Base-by-base conservation (phyloP, 306 rosid species). In the Cicer pinnatifidum region DNA sequence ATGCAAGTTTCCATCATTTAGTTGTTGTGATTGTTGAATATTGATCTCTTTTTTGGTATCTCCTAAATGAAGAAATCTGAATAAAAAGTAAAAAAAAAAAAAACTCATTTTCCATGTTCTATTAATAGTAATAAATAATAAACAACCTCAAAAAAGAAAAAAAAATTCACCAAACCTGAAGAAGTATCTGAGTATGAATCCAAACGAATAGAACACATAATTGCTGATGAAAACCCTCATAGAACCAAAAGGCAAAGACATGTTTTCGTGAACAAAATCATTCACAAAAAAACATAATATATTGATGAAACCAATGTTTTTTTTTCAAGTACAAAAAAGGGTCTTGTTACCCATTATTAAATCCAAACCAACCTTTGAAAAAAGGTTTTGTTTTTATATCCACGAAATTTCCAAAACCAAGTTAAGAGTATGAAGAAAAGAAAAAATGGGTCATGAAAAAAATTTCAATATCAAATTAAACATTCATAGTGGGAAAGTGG, bases 31-130 rank as follows among this genome's bases (percentile, higher is more conserved):
- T 13, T 33, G 17, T 47, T 0, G 72, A 78, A 45, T 54, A 68
- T 1, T 37, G 9, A 71, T 0, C 40, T 71, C 67, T 5, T 61
- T 61, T 47, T 59, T 66, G n/a, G 39, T 56, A 40, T 83, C 80
- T 70, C 71, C 82, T 33, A 64, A 65, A 48, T 67, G 78, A 58
- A 85, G 78, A 67, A 85, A 82, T 79, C 96, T 90, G 83, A 69
- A 84, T 52, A 4, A 6, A 53, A 78, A 3, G 75, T 19, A 46
- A 1, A 12, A 9, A 75, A 16, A 12, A 62, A 0, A 8, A 37
- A 47, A 39, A 37, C 6, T 57, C 16, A 46, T 3, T 10, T 40
- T 37, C 43, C 11, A 16, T 75, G 40, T 11, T 69, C n/a, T 51
- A 8, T 43, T 37, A 8, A 44, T 65, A 65, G 6, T 1, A 52